Percentiles rank a stretch among this genome's conserved stretches.
Conservation (phyloP, 257 asterid species). For the Ligustrum vulgare region DNA sequence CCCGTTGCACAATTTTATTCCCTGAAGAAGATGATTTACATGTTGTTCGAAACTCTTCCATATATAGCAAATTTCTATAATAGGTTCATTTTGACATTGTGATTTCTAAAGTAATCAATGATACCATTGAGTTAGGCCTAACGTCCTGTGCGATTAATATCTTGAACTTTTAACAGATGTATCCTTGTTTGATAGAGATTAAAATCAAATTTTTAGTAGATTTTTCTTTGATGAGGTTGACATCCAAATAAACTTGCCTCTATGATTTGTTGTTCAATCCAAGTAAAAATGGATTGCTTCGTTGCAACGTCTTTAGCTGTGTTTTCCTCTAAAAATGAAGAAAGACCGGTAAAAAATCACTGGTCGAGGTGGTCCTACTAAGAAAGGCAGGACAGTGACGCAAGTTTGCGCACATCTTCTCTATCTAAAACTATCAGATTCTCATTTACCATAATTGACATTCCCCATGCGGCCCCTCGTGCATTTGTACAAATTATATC, state of each 20-base stretch:
- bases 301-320: background rate
- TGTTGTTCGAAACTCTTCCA: too few species aligned
- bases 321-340: background rate
- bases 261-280: background rate
- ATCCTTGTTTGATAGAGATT: too few species aligned
- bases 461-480: slow-evolving; percentile 1
- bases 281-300: background rate
- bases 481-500: background rate
- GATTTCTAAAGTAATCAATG: too few species aligned
- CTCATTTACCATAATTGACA: slow-evolving; percentile 31
- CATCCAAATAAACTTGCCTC: background rate
- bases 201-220: too few species aligned
- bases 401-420: background rate
- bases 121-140: too few species aligned
- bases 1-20: too few species aligned
- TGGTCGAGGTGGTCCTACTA: background rate
- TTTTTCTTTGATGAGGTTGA: background rate
- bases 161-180: too few species aligned
- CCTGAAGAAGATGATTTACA: too few species aligned
- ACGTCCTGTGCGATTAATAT: too few species aligned
- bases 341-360: background rate
- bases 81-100: too few species aligned
- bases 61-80: too few species aligned
- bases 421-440: slow-evolving; percentile 13
- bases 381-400: background rate